Percentiles rank a stretch among this genome's conserved stretches.
Evolutionary conservation across 1,139 yeast species (phyloP).

Genomic region (Debaryomyces nepalensis): DNA sequence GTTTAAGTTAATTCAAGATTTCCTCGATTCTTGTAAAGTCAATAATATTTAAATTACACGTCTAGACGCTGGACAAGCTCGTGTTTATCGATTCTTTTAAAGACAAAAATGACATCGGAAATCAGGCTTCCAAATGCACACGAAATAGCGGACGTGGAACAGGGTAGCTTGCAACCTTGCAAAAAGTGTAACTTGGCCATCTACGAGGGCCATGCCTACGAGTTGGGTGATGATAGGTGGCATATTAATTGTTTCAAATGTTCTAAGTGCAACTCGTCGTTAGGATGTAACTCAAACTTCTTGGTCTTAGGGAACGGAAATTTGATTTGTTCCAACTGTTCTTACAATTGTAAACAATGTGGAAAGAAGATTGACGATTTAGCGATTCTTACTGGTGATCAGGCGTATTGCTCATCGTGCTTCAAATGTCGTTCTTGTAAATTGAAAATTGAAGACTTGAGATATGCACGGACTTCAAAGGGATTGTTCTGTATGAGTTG

Average conservation of each 20-base stretch:
- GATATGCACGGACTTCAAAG: constrained; percentile 92
- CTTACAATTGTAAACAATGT: constrained; percentile 88
- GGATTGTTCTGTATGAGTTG: constrained; percentile 94
- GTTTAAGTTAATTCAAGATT: constrained; percentile 1
- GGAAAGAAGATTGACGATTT: constrained; percentile 89
- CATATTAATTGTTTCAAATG: constrained; percentile 92
- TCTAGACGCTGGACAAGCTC: not conserved
- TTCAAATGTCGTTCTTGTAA: constrained; percentile 92
- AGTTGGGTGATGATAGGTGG: constrained; percentile 92
- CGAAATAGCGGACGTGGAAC: constrained; percentile 13
- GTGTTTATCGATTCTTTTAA: not conserved
- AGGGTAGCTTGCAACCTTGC: constrained; percentile 34
- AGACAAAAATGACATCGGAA: not conserved
- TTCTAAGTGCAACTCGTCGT: constrained; percentile 73
- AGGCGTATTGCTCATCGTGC: constrained; percentile 91
- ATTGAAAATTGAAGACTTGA: constrained; percentile 81
- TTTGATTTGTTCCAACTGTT: constrained; percentile 86
- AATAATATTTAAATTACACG: constrained; percentile 1
- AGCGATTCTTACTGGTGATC: constrained; percentile 95
- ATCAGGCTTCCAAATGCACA: constrained; percentile 1
- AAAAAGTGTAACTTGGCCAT: constrained; percentile 54
- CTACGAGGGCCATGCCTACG: constrained; percentile 79
- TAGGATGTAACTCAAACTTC: constrained; percentile 89
- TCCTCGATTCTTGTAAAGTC: not conserved
- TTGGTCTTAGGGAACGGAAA: constrained; percentile 92